A percentile compares a stretch with the other conserved stretches of the same genome.
Conservation (phyloP, 1,284 basidiomycete genomes). For the Naganishia sp. region DNA sequence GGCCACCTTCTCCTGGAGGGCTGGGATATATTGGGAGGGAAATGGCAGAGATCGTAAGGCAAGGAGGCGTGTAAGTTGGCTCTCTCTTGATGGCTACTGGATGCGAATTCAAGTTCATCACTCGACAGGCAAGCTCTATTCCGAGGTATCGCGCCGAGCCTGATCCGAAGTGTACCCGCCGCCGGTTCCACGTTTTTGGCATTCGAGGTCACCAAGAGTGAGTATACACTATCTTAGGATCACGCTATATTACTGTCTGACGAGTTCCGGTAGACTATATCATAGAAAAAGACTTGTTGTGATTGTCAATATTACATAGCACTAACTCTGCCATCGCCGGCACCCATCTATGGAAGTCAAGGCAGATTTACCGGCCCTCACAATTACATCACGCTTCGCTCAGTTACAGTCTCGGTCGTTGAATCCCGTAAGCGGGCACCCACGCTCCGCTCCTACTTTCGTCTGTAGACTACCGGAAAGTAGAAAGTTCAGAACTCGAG, state of each 20-base stretch:
- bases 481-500: too few species aligned
- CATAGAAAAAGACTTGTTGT: slow-evolving; percentile 22
- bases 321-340: too few species aligned
- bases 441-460: too few species aligned
- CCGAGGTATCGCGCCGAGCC: slow-evolving; percentile 69
- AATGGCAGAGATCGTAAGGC: slow-evolving; percentile 65
- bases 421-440: too few species aligned
- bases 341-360: too few species aligned
- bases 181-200: slow-evolving; percentile 90
- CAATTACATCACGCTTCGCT: too few species aligned
- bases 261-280: slow-evolving; percentile 3
- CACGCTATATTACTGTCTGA: background rate
- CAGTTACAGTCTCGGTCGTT: too few species aligned
- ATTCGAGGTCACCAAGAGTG: slow-evolving; percentile 76
- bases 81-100: background rate
- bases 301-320: background rate
- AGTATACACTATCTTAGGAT: slow-evolving; percentile 15
- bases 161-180: slow-evolving; percentile 78
- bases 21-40: slow-evolving; percentile 75
- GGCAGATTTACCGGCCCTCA: too few species aligned
- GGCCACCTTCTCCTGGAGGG: slow-evolving; percentile 73
- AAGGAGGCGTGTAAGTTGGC: slow-evolving; percentile 70
- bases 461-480: too few species aligned
- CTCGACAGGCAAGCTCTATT: slow-evolving; percentile 66
- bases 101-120: background rate